Base-by-base conservation (phyloP, 352 stramenopile species). In the Phytophthora ramorum region DNA sequence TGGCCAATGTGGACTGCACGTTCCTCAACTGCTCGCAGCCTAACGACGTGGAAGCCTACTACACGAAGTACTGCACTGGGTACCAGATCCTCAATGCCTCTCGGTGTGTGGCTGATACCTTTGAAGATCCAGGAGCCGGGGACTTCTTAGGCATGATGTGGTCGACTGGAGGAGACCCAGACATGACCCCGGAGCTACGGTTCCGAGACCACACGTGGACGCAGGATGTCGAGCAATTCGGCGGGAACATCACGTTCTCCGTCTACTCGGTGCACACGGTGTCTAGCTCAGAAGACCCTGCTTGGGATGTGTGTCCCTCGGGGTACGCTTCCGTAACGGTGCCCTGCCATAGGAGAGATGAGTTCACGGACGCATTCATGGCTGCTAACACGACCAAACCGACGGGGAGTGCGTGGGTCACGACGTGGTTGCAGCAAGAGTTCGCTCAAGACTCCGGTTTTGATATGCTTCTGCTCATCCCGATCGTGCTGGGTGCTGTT, bases 21-120 rank as follows among this genome's bases (percentile, higher is more conserved):
- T 52, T 53, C 30, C 51, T 70, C 34, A 71, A 60, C 16, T 86
- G 77, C 32, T 57, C 35, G 8, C 65, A 80, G 20, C 77, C 66
- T 2, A 62, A 76, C 43, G 51, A 34, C 12, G 37, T 32, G 9
- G 17, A 24, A 1, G 58, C 60, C 6, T 77, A 63, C 55, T 55
- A 52, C 26, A 63, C 66, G 7, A 14, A 71, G 3, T 78, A 47
- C 17, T 85, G 75, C 48, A 75, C 65, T 1, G 75, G 69, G 12
- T 55, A 46, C 0, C 60, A 81, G 55, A 84, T 86, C 58, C 60
- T 79, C 24, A 69, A 57, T 8, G 75, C 63, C 1, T 56, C 65
- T 17, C 38, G 67, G 12, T 82, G 77, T 43, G 69, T 73, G 2
- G 66, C 55, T 16, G 75, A 79, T n/a, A 14, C 52, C 8, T 73